Conservation (phyloP, 2,329 filamentous ascomycete genomes). For the Diaporthe velutina region DNA sequence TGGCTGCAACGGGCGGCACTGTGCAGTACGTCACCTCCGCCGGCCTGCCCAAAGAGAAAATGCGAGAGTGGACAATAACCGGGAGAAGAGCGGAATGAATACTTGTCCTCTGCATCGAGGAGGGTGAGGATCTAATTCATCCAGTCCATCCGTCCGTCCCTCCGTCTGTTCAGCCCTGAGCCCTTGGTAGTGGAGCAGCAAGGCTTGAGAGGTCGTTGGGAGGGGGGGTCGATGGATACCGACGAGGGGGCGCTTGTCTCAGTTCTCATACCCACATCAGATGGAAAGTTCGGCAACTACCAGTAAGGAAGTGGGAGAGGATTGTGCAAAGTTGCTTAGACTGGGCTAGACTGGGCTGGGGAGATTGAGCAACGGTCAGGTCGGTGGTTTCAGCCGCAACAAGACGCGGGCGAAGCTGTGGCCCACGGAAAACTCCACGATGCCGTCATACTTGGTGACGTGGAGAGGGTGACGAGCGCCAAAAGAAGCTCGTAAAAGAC, state of each 20-base stretch:
- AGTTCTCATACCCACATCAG: conserved; percentile 35
- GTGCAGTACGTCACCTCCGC: not conserved
- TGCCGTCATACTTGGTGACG: conserved; percentile 31
- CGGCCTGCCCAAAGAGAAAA: not conserved
- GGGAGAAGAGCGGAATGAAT: not conserved
- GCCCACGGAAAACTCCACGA: conserved; percentile 18
- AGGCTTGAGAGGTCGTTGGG: conserved; percentile 32
- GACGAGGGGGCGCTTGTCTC: conserved; percentile 38
- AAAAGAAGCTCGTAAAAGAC: not conserved
- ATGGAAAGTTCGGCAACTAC: conserved; percentile 35
- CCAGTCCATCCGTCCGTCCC: conserved; percentile 31
- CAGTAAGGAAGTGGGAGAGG: conserved; percentile 27
- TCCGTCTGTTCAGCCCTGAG: conserved; percentile 38
- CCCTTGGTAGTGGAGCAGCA: conserved; percentile 29
- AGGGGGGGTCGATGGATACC: conserved; percentile 36
- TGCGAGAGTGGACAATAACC: not conserved
- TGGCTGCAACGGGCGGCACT: not conserved
- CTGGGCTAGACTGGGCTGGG: conserved; percentile 21
- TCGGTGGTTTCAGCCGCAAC: conserved; percentile 21
- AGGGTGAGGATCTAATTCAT: conserved; percentile 32
- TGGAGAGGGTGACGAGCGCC: conserved; percentile 21
- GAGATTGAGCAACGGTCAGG: conserved; percentile 29
- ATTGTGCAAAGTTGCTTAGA: conserved; percentile 6
- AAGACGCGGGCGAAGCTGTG: conserved; percentile 14
- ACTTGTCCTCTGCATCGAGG: conserved; percentile 29